Percentiles rank a stretch among this genome's conserved stretches.
These are phyloP conservation scores for Ascodesmis nigricans DNA, from an alignment of 495 filamentous ascomycete species.

Conservation along the genomic window DNA sequence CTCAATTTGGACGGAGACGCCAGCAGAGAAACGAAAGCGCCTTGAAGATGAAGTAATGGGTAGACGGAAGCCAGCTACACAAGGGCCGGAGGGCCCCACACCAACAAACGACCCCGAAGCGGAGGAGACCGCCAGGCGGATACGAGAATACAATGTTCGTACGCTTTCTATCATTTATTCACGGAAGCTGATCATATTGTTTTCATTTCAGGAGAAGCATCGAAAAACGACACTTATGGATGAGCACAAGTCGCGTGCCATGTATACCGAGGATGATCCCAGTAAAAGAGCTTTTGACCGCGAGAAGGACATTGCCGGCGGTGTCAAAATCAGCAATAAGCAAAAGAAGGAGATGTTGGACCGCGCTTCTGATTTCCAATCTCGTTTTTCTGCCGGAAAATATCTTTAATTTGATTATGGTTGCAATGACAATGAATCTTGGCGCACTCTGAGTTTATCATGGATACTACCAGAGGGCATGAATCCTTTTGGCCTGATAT, in stretches of 20 bases:
- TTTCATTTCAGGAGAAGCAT: slow-evolving; percentile 33
- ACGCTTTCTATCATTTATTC: neutral
- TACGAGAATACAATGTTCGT: slow-evolving; percentile 37
- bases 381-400: slow-evolving; percentile 56
- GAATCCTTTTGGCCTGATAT: no score
- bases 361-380: slow-evolving; percentile 61
- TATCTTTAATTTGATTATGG: slow-evolving; percentile 32
- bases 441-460: no score
- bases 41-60: slow-evolving; percentile 75
- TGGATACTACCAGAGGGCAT: no score
- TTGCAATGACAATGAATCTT: neutral
- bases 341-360: slow-evolving; percentile 63
- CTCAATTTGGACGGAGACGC: slow-evolving; percentile 76
- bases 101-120: slow-evolving; percentile 23
- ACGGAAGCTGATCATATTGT: slow-evolving; percentile 5
- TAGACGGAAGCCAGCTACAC: slow-evolving; percentile 27
- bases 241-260: slow-evolving; percentile 29
- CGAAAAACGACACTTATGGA: slow-evolving; percentile 43
- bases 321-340: slow-evolving; percentile 45
- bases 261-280: slow-evolving; percentile 63
- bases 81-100: slow-evolving; percentile 14
- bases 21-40: slow-evolving; percentile 62
- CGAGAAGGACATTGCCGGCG: slow-evolving; percentile 81
- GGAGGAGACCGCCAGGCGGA: slow-evolving; percentile 30
- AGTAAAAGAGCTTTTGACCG: slow-evolving; percentile 70